phyloP scores from a whole-genome alignment of 768 basidiomycete species.

The Auricularia sp. region DNA sequence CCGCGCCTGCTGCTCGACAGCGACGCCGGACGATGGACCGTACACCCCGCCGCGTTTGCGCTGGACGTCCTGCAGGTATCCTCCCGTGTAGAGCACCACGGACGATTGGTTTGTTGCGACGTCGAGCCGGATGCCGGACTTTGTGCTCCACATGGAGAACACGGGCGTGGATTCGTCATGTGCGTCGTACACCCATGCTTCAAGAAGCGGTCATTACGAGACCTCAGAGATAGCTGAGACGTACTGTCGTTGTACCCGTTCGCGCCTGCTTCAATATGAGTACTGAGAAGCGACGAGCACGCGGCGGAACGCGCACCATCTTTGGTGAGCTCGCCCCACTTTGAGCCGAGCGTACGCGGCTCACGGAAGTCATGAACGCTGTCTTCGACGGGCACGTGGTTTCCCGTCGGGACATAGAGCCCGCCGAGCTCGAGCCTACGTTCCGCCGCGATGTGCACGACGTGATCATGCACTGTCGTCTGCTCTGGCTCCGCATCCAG shows the following conservation, averaged over 20 bases:
- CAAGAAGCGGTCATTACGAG: not conserved
- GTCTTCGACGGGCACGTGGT: not conserved
- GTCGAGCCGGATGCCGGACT: not conserved
- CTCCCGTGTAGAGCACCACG: not conserved
- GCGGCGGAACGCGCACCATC: not conserved
- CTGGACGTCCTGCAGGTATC: not conserved
- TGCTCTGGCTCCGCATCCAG: not conserved
- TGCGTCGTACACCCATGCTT: not conserved
- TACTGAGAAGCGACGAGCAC: too few species aligned
- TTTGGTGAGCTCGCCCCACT: not conserved
- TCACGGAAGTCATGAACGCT: not conserved
- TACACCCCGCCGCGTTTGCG: not conserved
- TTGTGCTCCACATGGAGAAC: not conserved
- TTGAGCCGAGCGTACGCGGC: not conserved
- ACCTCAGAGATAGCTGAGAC: not conserved
- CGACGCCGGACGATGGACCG: not conserved
- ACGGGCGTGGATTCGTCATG: not conserved
- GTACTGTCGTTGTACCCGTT: constrained; percentile 2
- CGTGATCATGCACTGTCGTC: not conserved
- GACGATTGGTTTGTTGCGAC: not conserved
- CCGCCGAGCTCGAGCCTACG: not conserved
- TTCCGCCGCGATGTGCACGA: not conserved
- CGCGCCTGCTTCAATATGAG: not conserved
- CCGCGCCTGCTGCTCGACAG: not conserved
- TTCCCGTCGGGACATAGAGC: not conserved